phyloP scores from a whole-genome alignment of 257 asterid genomes.

The Striga asiatica region DNA sequence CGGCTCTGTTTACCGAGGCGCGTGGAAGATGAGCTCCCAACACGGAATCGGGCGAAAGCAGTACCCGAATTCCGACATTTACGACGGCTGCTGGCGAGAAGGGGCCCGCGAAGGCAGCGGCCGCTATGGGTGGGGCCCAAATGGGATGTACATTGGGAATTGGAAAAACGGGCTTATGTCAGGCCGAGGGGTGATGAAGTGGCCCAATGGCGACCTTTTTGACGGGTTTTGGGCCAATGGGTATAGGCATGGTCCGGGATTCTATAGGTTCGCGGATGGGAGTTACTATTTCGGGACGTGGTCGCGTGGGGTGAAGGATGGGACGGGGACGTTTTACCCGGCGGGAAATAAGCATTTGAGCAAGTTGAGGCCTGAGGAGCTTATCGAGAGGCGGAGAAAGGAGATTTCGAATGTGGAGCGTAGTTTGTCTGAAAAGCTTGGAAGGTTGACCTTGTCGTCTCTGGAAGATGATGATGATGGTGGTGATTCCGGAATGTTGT shows the following conservation, averaged over 20 bases:
- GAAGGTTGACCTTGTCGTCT: too few relatives aligned
- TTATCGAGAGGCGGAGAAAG: slow-evolving; percentile 33
- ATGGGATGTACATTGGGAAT: slow-evolving; percentile 67
- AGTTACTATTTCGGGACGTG: slow-evolving; percentile 86
- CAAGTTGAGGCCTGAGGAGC: slow-evolving; percentile 30
- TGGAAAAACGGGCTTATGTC: slow-evolving; percentile 74
- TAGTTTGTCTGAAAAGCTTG: slow-evolving; percentile 55
- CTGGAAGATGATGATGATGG: slow-evolving; percentile 35
- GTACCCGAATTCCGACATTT: slow-evolving; percentile 66
- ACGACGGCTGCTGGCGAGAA: slow-evolving; percentile 94
- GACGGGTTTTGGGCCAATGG: slow-evolving; percentile 93
- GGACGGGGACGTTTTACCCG: slow-evolving; percentile 80
- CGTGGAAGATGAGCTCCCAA: slow-evolving; percentile 79
- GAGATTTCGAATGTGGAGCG: slow-evolving; percentile 33
- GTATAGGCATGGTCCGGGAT: slow-evolving; percentile 71
- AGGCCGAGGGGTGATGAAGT: slow-evolving; percentile 91
- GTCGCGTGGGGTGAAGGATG: slow-evolving; percentile 89
- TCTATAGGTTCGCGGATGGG: slow-evolving; percentile 65
- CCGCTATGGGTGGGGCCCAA: slow-evolving; percentile 73
- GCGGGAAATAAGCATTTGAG: slow-evolving; percentile 40
- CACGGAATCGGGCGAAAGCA: slow-evolving; percentile 86
- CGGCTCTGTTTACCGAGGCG: slow-evolving; percentile 72
- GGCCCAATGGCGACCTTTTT: slow-evolving; percentile 70
- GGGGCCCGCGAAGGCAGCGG: slow-evolving; percentile 92
- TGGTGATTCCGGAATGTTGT: slow-evolving; percentile 10